Conservation (phyloP, 1,139 yeast species). For the Debaryomyces sp. region DNA sequence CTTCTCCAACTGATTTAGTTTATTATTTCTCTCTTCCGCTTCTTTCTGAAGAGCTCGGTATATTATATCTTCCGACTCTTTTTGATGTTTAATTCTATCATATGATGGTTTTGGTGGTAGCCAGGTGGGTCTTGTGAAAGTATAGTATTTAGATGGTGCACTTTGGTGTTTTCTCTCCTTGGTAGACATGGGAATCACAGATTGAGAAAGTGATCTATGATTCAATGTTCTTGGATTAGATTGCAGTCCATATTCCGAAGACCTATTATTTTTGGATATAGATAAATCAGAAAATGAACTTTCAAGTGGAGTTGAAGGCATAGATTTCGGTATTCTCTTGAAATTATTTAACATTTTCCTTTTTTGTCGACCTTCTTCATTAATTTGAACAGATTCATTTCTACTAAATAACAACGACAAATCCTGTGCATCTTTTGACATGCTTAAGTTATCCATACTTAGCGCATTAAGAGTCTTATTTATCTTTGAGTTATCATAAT, state of each 20-base stretch:
- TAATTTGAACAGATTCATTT: slow-evolving; percentile 38
- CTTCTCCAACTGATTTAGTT: slow-evolving; percentile 28
- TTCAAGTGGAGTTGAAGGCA: slow-evolving; percentile 5
- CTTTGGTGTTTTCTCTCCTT: slow-evolving; percentile 2
- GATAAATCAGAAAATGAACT: slow-evolving; percentile 3
- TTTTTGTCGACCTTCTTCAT: slow-evolving; percentile 44
- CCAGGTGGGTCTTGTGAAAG: slow-evolving; percentile 64
- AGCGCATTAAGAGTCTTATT: not conserved
- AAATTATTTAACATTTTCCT: slow-evolving; percentile 30
- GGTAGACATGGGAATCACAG: slow-evolving; percentile 10
- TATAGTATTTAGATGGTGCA: slow-evolving; percentile 27
- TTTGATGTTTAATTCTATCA: slow-evolving; percentile 59
- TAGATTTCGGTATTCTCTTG: slow-evolving; percentile 18
- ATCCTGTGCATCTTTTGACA: slow-evolving; percentile 52
- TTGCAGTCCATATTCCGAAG: not conserved
- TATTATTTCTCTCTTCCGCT: slow-evolving; percentile 31
- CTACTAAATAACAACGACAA: slow-evolving; percentile 43
- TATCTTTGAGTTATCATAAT: not conserved
- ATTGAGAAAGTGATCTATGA: slow-evolving; percentile 11
- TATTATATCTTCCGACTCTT: slow-evolving; percentile 55
- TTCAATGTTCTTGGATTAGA: slow-evolving; percentile 1
- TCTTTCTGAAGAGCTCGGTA: slow-evolving; percentile 49
- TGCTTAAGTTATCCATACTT: slow-evolving; percentile 22
- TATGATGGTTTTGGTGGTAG: slow-evolving; percentile 64
- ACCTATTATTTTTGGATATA: not conserved